Base-by-base conservation (phyloP, 495 filamentous ascomycete species). In the Daldinia childiae region DNA sequence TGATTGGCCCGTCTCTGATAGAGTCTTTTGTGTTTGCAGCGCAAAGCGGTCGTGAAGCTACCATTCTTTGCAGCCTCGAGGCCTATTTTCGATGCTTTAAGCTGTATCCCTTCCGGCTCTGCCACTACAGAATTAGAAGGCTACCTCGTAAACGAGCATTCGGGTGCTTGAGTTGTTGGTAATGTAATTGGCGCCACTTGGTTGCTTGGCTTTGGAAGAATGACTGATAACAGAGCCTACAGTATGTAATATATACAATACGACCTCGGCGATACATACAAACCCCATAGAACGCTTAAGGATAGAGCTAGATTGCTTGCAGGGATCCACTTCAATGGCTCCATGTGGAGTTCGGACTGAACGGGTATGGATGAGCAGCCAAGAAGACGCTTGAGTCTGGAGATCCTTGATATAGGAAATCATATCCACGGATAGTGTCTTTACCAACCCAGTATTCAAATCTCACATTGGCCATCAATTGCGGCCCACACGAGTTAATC, bases 321-420 rank as follows among this genome's bases (percentile, higher is more conserved):
- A 73, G 66, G 66, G 71, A 69, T 64, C 30, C 29, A 54, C 57
- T 34, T 48, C 51, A 58, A 55, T 66, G 71, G 65, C 54, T 52
- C 66, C 60, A 62, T 21, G 62, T 58, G 62, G 63, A 59, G 32
- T 30, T 32, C 4, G 43, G 17, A 45, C 57, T 52, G 41, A 68
- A 65, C 30, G 61, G 71, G 65, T 59, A 69, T 62, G 50, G 65
- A 73, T 73, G 51, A 59, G 24, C 71, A 50, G 71, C 71, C 62
- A 73, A 73, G 71, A 69, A 48, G 52, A 50, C 26, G 32, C 29
- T 56, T 62, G 52, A 41, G 55, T 69, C 65, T 66, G 70, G 65
- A 69, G 70, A 73, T 66, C 70, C 61, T 63, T 69, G 65, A 57
- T 30, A 41, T 62, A 32, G 52, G 62, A 41, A 65, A 66, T 50